These are phyloP conservation scores for Aureobasidium sp. DNA, from an alignment of 2,329 filamentous ascomycete species.

Conservation along the genomic window DNA sequence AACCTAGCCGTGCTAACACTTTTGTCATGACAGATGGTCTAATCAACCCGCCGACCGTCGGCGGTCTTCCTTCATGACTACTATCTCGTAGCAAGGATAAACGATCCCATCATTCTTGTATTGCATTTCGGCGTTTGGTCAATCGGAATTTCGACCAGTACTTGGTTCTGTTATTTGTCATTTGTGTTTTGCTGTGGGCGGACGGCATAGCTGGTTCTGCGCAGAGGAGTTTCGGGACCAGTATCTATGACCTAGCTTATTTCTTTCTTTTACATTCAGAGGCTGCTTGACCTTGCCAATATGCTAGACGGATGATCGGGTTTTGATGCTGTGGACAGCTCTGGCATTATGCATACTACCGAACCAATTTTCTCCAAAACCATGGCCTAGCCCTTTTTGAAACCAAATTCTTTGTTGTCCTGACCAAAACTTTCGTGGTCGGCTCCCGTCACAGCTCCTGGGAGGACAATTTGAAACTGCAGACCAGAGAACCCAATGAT, in stretches of 20 bases:
- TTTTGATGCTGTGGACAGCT: not conserved
- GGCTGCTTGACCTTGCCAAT: not conserved
- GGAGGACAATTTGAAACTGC: slow-evolving; percentile 25
- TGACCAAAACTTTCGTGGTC: not conserved
- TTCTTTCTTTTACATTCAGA: not conserved
- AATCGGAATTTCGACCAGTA: not conserved
- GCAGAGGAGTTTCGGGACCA: not conserved
- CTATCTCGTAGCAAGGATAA: not conserved
- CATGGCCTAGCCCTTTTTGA: not conserved
- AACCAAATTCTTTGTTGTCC: not conserved
- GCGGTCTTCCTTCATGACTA: not conserved
- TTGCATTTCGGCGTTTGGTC: not conserved
- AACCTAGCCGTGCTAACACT: not conserved
- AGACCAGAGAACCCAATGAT: slow-evolving; percentile 29
- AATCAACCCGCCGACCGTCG: not conserved
- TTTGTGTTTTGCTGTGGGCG: not conserved
- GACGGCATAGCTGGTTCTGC: not conserved
- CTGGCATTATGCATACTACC: not conserved
- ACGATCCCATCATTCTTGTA: not conserved
- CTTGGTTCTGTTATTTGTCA: not conserved
- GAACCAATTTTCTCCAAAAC: not conserved
- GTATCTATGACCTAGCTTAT: not conserved
- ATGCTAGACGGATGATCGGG: not conserved
- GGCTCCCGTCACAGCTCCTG: not conserved
- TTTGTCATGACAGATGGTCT: not conserved